Base-by-base conservation (phyloP, 176 grass and related monocot genomes). In the Dendrocalamus sinicus region DNA sequence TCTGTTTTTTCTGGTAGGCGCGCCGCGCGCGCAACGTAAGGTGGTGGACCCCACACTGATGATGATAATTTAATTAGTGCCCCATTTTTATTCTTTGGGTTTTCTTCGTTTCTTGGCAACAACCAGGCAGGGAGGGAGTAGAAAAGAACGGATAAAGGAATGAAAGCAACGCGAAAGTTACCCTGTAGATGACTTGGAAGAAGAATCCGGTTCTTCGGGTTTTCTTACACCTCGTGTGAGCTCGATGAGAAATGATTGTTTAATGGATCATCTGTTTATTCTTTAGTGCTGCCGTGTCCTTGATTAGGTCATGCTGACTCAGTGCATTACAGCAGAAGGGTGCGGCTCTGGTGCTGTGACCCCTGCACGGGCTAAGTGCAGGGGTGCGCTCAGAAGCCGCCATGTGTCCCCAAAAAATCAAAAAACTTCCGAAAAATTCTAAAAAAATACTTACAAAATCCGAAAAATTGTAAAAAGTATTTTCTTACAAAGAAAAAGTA, bases 261-360 rank as follows among this genome's bases (percentile, higher is more conserved):
- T 54, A 89, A 89, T 84, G 74, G 55, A 82, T 79, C 39, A 86
- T 72, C 84, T 75, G 67, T 88, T 87, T 54, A 84, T 89, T 87
- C 87, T 89, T 78, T 93, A 20, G 51, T 55, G 24, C 4, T 81
- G 77, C 4, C 20, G 73, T 37, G 45, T 12, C 64, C 16, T 66
- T 88, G 39, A 76, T 88, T 76, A 13, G 77, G 41, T 73, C 87
- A 71, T 79, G 82, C 76, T 80, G 53, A 16, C 76, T 12, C 50
- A 35, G 51, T 79, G 73, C 8, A 41, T 35, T 68, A 22, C 10
- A 17, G 24, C 45, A 14, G 0, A 72, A 73, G n/a, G n/a, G n/a
- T n/a, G n/a, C n/a, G n/a, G n/a, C n/a, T n/a, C n/a, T n/a, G n/a
- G n/a, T n/a, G n/a, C n/a, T n/a, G n/a, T n/a, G n/a, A n/a, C n/a